Base-by-base conservation (phyloP, 1,284 basidiomycete genomes). In the Megacollybia platyphylla region DNA sequence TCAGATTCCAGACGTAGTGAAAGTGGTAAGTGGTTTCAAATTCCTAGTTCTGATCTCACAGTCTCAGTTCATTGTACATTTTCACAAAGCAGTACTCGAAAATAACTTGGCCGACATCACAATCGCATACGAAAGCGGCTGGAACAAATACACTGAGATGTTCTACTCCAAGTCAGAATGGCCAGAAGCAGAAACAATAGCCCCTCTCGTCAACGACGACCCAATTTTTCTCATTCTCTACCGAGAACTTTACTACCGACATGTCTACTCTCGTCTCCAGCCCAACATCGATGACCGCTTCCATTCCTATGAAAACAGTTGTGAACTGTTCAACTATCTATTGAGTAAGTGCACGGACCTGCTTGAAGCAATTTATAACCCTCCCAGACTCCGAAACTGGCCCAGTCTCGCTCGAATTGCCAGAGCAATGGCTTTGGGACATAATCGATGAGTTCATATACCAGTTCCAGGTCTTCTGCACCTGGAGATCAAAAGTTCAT, bases 401-500 rank as follows among this genome's bases (percentile, higher is more conserved):
- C 0, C 94, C 94, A 1, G 92, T 97, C 0, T 63, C 81, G 11
- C 79, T 97, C 43, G 84, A 94, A 52, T 77, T 97, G 10, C 94
- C 94, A 0, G 88, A 93, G 48, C 92, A 97, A 62, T 98, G 94
- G 94, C 67, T 98, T 5, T 97, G 93, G 89, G 94, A 98, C 61
- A 97, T 98, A 63, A 86, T 97, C 55, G 94, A 97, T 66, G 94
- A 97, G 58, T 98, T 98, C 63, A 96, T 97, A 54, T 98, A 97
- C 67, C 94, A 97, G 60, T 98, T 94, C 72, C 90, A 96, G 61
- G 87, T 87, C 17, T 97, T 97, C 66, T 85, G 91, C 52, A 80
- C 87, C 43, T 97, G 89, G 84, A 71, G 92, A 44, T 85, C 86
- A 34, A 87, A 87, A 57, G 76, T 82, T 29, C 83, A 85, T 49